Conservation (phyloP, 148 eudicot genomes). For the Cornus florida region DNA sequence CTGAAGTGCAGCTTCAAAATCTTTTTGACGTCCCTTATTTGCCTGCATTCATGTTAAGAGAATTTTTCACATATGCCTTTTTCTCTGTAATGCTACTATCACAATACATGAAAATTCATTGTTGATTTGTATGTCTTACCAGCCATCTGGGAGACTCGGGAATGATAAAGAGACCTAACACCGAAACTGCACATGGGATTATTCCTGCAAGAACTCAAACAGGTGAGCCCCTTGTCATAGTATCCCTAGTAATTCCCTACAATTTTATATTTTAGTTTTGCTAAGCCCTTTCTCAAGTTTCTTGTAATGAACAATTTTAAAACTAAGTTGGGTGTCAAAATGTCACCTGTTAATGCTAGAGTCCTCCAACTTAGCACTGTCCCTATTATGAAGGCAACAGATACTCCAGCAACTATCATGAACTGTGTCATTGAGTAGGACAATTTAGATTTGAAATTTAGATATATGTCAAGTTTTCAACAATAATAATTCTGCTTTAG, state of each 20-base stretch:
- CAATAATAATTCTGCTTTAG: not conserved
- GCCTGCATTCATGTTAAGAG: slow-evolving; percentile 45
- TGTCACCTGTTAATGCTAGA: slow-evolving; percentile 72
- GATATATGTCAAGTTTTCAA: not conserved
- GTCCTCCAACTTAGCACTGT: slow-evolving; percentile 74
- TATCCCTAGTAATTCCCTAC: not conserved
- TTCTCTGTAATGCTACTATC: not conserved
- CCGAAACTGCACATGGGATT: slow-evolving; percentile 66
- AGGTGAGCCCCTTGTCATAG: slow-evolving; percentile 11
- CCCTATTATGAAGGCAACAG: slow-evolving; percentile 76
- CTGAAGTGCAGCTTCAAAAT: slow-evolving; percentile 66
- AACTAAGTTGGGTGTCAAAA: too few relatives aligned
- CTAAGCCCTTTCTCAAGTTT: not conserved
- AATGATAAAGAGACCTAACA: slow-evolving; percentile 70
- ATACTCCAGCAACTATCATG: slow-evolving; percentile 84
- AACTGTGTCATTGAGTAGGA: slow-evolving; percentile 40
- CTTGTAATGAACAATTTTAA: not conserved
- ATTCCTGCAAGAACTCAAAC: slow-evolving; percentile 55
- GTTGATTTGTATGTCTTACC: slow-evolving; percentile 41
- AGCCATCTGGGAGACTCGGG: slow-evolving; percentile 99
- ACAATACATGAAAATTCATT: not conserved
- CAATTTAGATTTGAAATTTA: not conserved
- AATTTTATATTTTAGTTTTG: not conserved
- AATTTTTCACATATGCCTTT: not conserved
- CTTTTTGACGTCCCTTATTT: slow-evolving; percentile 54